Base-by-base conservation (phyloP, 2,329 filamentous ascomycete species). In the Simplicillium sp. region DNA sequence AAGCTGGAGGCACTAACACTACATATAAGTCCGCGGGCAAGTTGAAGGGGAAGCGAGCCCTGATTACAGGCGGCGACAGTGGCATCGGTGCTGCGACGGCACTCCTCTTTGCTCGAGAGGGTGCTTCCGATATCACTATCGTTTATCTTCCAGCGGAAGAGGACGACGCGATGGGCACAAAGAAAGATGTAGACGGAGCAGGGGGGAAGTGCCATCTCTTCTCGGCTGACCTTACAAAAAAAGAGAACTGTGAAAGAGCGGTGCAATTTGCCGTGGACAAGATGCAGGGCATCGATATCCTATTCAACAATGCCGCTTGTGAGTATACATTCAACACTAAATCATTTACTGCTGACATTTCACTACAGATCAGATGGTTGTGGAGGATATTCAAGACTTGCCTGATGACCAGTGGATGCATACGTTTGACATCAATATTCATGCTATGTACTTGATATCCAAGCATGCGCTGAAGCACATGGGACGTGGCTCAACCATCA, bases 401-500 rank as follows among this genome's bases (percentile, higher is more conserved):
- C 62, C 73, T 18, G 84, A 88, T 54, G 82, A 87, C 5, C 85
- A 92, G 64, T 92, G 84, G 85, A 52, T 81, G 39, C 69, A 80
- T 44, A 90, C 84, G 0, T 90, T 94, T 64, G 71, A 87, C 60
- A 85, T 80, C 37, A 94, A 92, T 64, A 88, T 92, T 53, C 82
- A 90, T 60, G 75, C 83, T 3, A 82, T 79, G 66, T 92, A 88
- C 69, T 90, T 80, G 65, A 68, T 90, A 29, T 73, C 84, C 45
- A 92, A 92, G 59, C 87, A 89, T 54, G 64, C 73, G 11, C 68
- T 92, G 11, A 79, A 78, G 1, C 82, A 89, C 60, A 84, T 92
- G 78, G 75, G 77, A 54, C 59, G 61, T n/a, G 86, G 87, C 29
- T 73, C 77, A 42, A 80, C 77, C 18, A 87, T 94, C 58, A 87